Evolutionary conservation across 306 rosid species (phyloP).

Genomic region (Vigna unguiculata): DNA sequence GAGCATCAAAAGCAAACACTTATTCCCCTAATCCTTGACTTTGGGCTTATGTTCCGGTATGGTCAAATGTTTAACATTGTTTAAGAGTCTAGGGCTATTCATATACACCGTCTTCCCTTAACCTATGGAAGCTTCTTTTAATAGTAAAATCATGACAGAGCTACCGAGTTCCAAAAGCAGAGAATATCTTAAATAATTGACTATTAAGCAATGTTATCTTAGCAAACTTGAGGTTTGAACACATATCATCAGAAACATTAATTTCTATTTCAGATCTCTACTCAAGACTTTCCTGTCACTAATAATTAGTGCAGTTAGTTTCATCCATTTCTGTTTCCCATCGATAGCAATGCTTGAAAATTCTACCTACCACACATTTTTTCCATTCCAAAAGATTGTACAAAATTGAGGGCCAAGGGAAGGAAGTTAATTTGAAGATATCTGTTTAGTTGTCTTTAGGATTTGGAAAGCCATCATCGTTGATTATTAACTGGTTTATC

Average conservation of each 20-base stretch:
- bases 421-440: not conserved
- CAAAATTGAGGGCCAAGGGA: not conserved
- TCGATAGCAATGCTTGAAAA: not conserved
- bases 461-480: not conserved
- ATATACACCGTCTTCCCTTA: too few relatives aligned
- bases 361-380: not conserved
- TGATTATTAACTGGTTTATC: not conserved
- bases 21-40: too few relatives aligned
- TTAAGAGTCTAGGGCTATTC: too few relatives aligned
- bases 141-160: too few relatives aligned
- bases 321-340: not conserved
- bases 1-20: too few relatives aligned
- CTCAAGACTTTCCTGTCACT: not conserved
- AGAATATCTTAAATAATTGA: too few relatives aligned
- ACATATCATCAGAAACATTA: not conserved
- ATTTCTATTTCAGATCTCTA: not conserved
- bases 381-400: slow-evolving; percentile 3
- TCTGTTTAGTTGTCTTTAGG: not conserved
- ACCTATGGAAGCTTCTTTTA: too few relatives aligned
- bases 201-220: too few relatives aligned
- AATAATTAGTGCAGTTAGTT: not conserved
- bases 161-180: too few relatives aligned
- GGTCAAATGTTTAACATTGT: too few relatives aligned
- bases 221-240: too few relatives aligned
- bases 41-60: too few relatives aligned